These are phyloP conservation scores for Aquilaria sinensis DNA, from an alignment of 345 rosid species.

Conservation along the genomic window DNA sequence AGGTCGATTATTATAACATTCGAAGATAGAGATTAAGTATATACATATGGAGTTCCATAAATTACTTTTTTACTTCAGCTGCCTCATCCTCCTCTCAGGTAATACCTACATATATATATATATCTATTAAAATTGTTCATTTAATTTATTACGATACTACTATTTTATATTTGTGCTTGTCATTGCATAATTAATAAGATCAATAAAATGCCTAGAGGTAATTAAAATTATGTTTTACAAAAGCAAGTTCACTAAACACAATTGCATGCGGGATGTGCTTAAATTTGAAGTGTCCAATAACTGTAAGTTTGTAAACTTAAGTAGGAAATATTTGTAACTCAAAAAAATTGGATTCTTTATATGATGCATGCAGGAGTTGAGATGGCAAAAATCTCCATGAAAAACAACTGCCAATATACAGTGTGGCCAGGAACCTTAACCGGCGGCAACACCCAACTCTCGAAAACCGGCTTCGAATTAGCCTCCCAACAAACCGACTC, in stretches of 20 bases:
- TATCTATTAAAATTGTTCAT: too few species aligned
- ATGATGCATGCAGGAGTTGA: constrained; percentile 5
- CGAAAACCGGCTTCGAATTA: constrained; percentile 49
- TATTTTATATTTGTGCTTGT: too few species aligned
- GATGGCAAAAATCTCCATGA: constrained; percentile 32
- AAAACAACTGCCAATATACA: constrained; percentile 46
- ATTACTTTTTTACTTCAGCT: too few species aligned
- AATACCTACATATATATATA: too few species aligned
- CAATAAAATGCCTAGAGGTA: not conserved
- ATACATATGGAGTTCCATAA: too few species aligned
- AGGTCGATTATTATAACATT: too few species aligned
- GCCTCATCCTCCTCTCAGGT: too few species aligned
- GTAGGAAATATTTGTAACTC: not conserved
- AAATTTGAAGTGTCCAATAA: not conserved
- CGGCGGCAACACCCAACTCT: constrained; percentile 36
- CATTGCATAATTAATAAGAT: too few species aligned
- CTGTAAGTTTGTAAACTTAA: too few species aligned
- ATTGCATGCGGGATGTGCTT: not conserved
- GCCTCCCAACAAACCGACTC: constrained; percentile 22
- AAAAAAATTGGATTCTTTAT: not conserved
- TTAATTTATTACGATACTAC: too few species aligned
- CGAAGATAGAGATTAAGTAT: too few species aligned
- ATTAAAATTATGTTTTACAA: not conserved
- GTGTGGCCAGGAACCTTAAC: constrained; percentile 66
- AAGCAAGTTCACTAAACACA: too few species aligned